Conservation (phyloP, 108 stramenopile genomes). For the Discostella stelligeroides region DNA sequence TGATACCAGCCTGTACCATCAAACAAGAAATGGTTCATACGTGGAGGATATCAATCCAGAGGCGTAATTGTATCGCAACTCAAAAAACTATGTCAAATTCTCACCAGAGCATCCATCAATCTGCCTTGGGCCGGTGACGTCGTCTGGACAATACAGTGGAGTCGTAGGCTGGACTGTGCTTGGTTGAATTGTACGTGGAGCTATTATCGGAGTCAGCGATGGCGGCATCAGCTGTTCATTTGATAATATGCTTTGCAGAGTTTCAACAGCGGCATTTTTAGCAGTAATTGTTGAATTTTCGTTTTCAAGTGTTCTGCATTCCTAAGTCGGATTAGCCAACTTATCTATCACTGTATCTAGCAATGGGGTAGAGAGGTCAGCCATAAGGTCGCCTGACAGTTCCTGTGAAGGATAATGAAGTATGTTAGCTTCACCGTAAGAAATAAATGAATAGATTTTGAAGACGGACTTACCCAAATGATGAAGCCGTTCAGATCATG, state of each 20-base stretch:
- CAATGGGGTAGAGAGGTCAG: slow-evolving; percentile 1
- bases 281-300: not conserved
- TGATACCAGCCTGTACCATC: not conserved
- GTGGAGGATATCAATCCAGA: not conserved
- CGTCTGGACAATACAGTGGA: not conserved
- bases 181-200: not conserved
- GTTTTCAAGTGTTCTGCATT: not conserved
- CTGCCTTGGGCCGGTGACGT: not conserved
- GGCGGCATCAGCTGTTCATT: not conserved
- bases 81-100: not conserved
- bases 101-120: not conserved
- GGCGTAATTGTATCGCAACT: not conserved
- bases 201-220: not conserved
- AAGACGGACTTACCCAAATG: not conserved
- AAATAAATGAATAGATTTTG: not conserved
- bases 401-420: not conserved
- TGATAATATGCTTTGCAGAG: not conserved
- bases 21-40: not conserved
- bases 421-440: not conserved
- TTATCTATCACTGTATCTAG: slow-evolving; percentile 1
- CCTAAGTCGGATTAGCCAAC: not conserved
- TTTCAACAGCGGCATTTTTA: not conserved
- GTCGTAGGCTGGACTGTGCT: not conserved
- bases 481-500: slow-evolving; percentile 4
- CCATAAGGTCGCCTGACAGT: not conserved